A percentile compares a stretch with the other conserved stretches of the same genome.
Conservation (phyloP, 306 rosid genomes). For the Cucurbita moschata region DNA sequence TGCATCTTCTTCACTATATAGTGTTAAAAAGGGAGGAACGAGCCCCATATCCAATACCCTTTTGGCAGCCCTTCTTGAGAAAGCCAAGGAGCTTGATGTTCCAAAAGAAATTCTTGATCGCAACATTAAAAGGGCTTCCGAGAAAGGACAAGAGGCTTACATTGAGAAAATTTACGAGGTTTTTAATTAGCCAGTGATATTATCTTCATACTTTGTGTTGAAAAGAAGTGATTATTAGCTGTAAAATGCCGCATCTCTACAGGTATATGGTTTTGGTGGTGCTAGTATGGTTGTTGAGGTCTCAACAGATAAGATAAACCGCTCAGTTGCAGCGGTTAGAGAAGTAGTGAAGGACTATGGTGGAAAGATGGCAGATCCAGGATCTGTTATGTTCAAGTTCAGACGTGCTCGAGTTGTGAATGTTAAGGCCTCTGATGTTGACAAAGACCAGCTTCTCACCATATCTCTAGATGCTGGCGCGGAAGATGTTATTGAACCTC, state of each 20-base stretch:
- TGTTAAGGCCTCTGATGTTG: slow-evolving; percentile 48
- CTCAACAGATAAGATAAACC: slow-evolving; percentile 67
- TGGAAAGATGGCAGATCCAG: slow-evolving; percentile 96
- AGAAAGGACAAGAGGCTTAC: slow-evolving; percentile 88
- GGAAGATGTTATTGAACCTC: slow-evolving; percentile 85
- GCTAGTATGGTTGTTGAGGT: slow-evolving; percentile 90
- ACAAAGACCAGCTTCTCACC: slow-evolving; percentile 66
- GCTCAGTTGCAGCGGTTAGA: slow-evolving; percentile 70
- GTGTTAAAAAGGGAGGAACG: slow-evolving; percentile 76
- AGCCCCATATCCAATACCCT: slow-evolving; percentile 50
- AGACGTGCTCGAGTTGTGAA: slow-evolving; percentile 65
- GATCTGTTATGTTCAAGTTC: slow-evolving; percentile 78
- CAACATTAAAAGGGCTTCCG: slow-evolving; percentile 76
- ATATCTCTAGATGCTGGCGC: slow-evolving; percentile 82
- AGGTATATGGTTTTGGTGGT: slow-evolving; percentile 93
- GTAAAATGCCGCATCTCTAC: slow-evolving; percentile 11
- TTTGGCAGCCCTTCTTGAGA: slow-evolving; percentile 63
- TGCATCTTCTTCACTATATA: slow-evolving; percentile 14
- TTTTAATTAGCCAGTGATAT: slow-evolving; percentile 14
- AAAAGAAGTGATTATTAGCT: neutral
- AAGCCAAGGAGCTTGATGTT: slow-evolving; percentile 90
- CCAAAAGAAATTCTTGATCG: slow-evolving; percentile 84
- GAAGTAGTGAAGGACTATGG: slow-evolving; percentile 78
- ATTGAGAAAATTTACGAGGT: slow-evolving; percentile 80
- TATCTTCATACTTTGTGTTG: neutral